A percentile compares a stretch with the other conserved stretches of the same genome.
Conservation (phyloP, 2,329 filamentous ascomycete genomes). For the Aspergillus versicolor region DNA sequence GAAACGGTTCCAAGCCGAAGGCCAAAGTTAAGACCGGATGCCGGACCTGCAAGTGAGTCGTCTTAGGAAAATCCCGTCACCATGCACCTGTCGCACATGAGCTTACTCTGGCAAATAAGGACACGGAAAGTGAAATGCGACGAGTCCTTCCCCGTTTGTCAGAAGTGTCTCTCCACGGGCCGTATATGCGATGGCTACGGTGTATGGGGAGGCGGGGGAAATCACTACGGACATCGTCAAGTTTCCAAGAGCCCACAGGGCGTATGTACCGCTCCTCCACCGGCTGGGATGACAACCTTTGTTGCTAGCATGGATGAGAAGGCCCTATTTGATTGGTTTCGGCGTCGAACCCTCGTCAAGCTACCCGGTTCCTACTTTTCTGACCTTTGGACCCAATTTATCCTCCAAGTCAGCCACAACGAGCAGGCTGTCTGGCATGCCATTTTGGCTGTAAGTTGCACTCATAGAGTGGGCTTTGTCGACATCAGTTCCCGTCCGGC, state of each 20-base stretch:
- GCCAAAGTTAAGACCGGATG: conserved; percentile 7
- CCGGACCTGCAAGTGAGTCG: conserved; percentile 12
- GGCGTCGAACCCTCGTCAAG: conserved; percentile 25
- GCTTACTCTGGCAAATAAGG: background rate
- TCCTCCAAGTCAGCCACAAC: conserved; percentile 39
- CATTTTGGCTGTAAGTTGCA: conserved; percentile 41
- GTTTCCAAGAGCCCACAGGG: background rate
- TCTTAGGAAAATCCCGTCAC: background rate
- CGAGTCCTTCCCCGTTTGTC: conserved; percentile 5
- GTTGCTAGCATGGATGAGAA: conserved; percentile 20
- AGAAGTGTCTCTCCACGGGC: conserved; percentile 7
- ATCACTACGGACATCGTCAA: conserved; percentile 15
- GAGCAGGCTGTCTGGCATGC: conserved; percentile 47
- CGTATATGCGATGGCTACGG: conserved; percentile 40
- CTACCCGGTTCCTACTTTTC: conserved; percentile 38
- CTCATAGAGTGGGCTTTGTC: conserved; percentile 26
- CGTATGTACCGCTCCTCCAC: background rate
- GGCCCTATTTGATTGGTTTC: conserved; percentile 30
- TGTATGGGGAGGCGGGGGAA: conserved; percentile 41
- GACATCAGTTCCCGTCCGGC: conserved; percentile 15
- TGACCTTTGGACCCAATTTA: conserved; percentile 40
- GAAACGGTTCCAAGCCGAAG: background rate
- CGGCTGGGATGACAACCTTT: background rate
- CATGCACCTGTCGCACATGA: background rate
- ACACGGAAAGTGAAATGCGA: conserved; percentile 12